Conservation (phyloP, 1,139 yeast genomes). For the Scheffersomyces cryptocercus region DNA sequence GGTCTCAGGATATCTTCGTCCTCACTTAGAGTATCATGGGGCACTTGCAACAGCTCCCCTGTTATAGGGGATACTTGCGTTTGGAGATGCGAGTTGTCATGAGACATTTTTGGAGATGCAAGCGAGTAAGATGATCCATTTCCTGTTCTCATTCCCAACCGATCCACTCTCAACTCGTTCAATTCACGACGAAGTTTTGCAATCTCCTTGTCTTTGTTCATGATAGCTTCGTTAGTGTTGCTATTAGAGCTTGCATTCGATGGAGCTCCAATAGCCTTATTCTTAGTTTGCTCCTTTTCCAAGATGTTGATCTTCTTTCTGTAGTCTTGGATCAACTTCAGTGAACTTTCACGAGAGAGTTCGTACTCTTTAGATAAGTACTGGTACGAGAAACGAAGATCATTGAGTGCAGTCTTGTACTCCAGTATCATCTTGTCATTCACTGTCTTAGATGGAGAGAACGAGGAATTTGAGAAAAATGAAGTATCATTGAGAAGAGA, state of each 20-base stretch:
- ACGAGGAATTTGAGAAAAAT: slow-evolving; percentile 21
- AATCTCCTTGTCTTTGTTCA: slow-evolving; percentile 48
- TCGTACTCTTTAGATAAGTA: slow-evolving; percentile 62
- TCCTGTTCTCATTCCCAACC: slow-evolving; percentile 33
- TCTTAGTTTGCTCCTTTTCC: slow-evolving; percentile 39
- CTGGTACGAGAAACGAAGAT: slow-evolving; percentile 63
- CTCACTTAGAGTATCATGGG: slow-evolving; percentile 8
- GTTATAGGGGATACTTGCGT: slow-evolving; percentile 27
- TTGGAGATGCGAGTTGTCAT: slow-evolving; percentile 6
- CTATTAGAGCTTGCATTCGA: slow-evolving; percentile 27
- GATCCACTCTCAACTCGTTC: slow-evolving; percentile 50
- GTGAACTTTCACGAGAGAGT: slow-evolving; percentile 52
- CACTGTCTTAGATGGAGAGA: slow-evolving; percentile 17
- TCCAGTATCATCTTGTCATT: slow-evolving; percentile 35
- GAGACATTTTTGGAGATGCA: slow-evolving; percentile 12
- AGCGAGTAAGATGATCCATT: slow-evolving; percentile 5
- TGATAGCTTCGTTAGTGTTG: slow-evolving; percentile 26
- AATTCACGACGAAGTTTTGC: slow-evolving; percentile 49
- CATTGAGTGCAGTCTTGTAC: slow-evolving; percentile 58
- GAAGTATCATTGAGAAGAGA: slow-evolving; percentile 28
- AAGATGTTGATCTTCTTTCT: slow-evolving; percentile 44
- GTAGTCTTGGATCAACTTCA: slow-evolving; percentile 49
- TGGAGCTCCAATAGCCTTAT: slow-evolving; percentile 19
- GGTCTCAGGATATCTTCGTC: slow-evolving; percentile 21
- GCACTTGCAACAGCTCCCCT: slow-evolving; percentile 16